Evolutionary conservation across 1,284 basidiomycete genomes (phyloP).

Genomic region (Cryptococcus sp.): DNA sequence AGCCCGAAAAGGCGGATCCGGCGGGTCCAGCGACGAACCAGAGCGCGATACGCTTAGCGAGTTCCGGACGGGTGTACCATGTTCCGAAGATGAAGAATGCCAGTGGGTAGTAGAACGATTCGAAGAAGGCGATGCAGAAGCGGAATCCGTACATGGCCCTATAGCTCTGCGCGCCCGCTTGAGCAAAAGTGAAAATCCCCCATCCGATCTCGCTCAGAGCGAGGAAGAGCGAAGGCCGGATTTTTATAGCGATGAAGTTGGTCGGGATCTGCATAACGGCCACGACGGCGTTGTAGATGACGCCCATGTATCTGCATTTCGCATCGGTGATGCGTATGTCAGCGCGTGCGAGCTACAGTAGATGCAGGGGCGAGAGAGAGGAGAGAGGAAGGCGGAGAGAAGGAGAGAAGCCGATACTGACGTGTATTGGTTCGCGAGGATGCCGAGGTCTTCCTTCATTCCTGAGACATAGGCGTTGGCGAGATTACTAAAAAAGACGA

Average conservation of each 20-base stretch:
- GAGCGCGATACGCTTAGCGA: slow-evolving; percentile 31
- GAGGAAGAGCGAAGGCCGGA: slow-evolving; percentile 8
- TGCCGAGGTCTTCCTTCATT: slow-evolving; percentile 33
- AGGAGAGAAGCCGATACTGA: no score
- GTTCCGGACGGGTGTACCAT: slow-evolving; percentile 32
- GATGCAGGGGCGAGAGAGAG: no score
- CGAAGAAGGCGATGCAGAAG: slow-evolving; percentile 29
- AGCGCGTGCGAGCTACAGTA: no score
- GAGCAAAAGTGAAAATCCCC: slow-evolving; percentile 15
- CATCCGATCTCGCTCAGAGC: slow-evolving; percentile 12
- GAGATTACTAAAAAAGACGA: slow-evolving; percentile 1
- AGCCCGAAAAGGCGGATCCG: slow-evolving; percentile 37
- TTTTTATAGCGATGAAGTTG: slow-evolving; percentile 12
- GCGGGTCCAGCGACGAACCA: slow-evolving; percentile 37
- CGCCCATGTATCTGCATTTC: slow-evolving; percentile 8
- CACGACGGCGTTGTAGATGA: slow-evolving; percentile 27
- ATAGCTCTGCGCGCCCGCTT: slow-evolving; percentile 8
- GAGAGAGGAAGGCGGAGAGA: no score
- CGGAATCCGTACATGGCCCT: slow-evolving; percentile 21
- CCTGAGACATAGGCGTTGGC: slow-evolving; percentile 36
- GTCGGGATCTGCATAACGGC: slow-evolving; percentile 9
- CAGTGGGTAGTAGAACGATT: slow-evolving; percentile 26
- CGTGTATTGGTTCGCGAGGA: slow-evolving; percentile 34
- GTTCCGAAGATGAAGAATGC: slow-evolving; percentile 29
- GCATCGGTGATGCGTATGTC: no score